A percentile compares a stretch with the other conserved stretches of the same genome.
These are phyloP conservation scores for Fistulina hepatica DNA, from an alignment of 1,284 basidiomycete genomes.

Conservation along the genomic window DNA sequence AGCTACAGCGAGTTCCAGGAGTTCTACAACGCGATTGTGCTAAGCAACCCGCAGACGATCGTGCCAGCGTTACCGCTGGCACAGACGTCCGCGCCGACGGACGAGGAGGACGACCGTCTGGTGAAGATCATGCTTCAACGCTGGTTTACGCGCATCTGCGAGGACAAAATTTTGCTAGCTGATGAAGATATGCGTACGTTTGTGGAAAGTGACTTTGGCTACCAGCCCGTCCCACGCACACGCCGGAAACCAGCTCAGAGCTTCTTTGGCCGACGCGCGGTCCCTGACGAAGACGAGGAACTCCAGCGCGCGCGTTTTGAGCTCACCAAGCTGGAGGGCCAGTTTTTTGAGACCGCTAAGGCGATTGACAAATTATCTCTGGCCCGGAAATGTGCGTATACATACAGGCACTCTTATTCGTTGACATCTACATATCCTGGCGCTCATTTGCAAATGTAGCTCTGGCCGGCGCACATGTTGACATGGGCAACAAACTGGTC, in stretches of 20 bases:
- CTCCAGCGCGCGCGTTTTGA: constrained; percentile 83
- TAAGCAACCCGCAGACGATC: constrained; percentile 84
- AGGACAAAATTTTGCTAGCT: constrained; percentile 73
- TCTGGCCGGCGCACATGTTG: constrained; percentile 63
- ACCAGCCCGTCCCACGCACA: constrained; percentile 70
- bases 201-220: constrained; percentile 92
- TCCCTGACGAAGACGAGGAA: constrained; percentile 78
- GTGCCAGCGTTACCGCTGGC: constrained; percentile 84
- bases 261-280: constrained; percentile 59
- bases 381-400: constrained; percentile 57
- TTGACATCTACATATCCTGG: constrained; percentile 5
- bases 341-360: constrained; percentile 83
- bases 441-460: constrained; percentile 31
- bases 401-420: background rate
- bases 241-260: constrained; percentile 57
- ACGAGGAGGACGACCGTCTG: constrained; percentile 92
- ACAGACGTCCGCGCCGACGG: constrained; percentile 87
- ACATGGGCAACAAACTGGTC: constrained; percentile 83
- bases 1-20: constrained; percentile 88
- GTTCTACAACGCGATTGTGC: constrained; percentile 77
- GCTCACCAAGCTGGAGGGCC: constrained; percentile 78
- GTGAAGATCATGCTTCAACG: constrained; percentile 87
- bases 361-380: constrained; percentile 76
- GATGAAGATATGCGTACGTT: constrained; percentile 91
- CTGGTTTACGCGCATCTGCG: constrained; percentile 84